Percentiles rank a stretch among this genome's conserved stretches.
Evolutionary conservation across 2,329 filamentous ascomycete species (phyloP).

Genomic region (Leptographium wingfieldii): DNA sequence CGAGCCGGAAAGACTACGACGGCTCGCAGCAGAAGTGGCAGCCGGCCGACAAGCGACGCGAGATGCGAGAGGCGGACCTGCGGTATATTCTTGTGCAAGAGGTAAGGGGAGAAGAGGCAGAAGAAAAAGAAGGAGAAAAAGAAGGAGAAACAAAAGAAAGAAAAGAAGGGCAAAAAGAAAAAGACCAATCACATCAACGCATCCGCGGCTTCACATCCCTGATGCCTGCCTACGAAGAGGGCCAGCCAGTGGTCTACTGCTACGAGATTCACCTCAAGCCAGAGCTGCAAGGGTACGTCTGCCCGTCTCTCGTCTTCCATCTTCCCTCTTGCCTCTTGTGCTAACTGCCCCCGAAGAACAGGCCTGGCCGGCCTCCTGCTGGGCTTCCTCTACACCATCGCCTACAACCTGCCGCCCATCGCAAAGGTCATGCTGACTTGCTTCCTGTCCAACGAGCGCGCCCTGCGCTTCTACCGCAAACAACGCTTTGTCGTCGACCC

Average conservation of each 20-base stretch:
- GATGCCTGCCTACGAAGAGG: slow-evolving; percentile 59
- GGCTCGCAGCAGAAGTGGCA: slow-evolving; percentile 52
- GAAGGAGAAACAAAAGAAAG: background rate
- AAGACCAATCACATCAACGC: slow-evolving; percentile 2
- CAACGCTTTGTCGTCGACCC: slow-evolving; percentile 45
- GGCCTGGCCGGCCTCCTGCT: slow-evolving; percentile 53
- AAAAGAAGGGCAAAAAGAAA: background rate
- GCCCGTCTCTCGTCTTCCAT: background rate
- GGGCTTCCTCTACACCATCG: slow-evolving; percentile 38
- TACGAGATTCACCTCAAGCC: slow-evolving; percentile 63
- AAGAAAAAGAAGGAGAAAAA: background rate
- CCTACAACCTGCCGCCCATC: slow-evolving; percentile 38
- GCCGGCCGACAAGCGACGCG: slow-evolving; percentile 42
- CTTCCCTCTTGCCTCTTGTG: background rate
- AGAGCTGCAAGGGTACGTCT: slow-evolving; percentile 38
- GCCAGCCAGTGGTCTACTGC: slow-evolving; percentile 56
- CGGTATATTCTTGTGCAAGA: slow-evolving; percentile 51
- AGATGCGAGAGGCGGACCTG: slow-evolving; percentile 57
- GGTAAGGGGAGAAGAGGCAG: background rate
- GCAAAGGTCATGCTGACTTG: slow-evolving; percentile 64
- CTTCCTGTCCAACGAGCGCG: slow-evolving; percentile 48
- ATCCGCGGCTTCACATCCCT: slow-evolving; percentile 50
- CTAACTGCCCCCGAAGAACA: slow-evolving; percentile 27
- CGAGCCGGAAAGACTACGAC: slow-evolving; percentile 52
- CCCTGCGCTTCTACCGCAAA: slow-evolving; percentile 46